phyloP scores from a whole-genome alignment of 768 basidiomycete genomes.

The Leucosporidium creatinivorum region DNA sequence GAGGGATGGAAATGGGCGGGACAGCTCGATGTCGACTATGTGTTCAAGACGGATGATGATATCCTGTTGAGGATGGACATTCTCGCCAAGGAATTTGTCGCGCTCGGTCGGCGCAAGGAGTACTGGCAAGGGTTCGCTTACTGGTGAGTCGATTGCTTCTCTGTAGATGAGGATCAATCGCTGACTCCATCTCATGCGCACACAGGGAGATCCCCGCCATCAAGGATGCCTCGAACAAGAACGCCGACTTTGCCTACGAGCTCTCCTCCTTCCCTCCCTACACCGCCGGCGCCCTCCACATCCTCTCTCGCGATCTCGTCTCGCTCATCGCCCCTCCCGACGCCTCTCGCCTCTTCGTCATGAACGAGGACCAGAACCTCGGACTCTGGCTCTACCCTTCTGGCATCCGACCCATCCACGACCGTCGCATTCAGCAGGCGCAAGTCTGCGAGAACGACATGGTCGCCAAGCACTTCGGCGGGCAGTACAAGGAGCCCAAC shows the following conservation, averaged over 20 bases:
- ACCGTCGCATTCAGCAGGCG: constrained; percentile 29
- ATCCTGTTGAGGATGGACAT: constrained; percentile 24
- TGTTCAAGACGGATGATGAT: constrained; percentile 33
- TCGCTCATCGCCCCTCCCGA: constrained; percentile 14
- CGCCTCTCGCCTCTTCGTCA: constrained; percentile 11
- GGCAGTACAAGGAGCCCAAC: constrained; percentile 14
- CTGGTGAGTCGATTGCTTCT: constrained; percentile 11
- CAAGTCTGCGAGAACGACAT: constrained; percentile 35
- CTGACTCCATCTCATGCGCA: background rate
- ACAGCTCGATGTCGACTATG: constrained; percentile 24
- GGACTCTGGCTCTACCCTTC: constrained; percentile 25
- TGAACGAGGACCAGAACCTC: constrained; percentile 28
- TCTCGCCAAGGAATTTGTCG: constrained; percentile 21
- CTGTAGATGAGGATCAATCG: too few species aligned
- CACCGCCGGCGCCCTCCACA: constrained; percentile 24
- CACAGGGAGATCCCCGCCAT: constrained; percentile 23
- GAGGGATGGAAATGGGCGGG: constrained; percentile 25
- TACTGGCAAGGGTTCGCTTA: constrained; percentile 32
- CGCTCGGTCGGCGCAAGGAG: constrained; percentile 15
- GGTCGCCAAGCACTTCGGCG: constrained; percentile 26
- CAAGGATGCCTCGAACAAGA: constrained; percentile 28
- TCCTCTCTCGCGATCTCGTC: constrained; percentile 33
- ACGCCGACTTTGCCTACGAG: constrained; percentile 26
- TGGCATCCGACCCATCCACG: constrained; percentile 30
- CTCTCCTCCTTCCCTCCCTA: constrained; percentile 27